Evolutionary conservation across 2,329 filamentous ascomycete genomes (phyloP).

Genomic region (Exserohilum turcica): DNA sequence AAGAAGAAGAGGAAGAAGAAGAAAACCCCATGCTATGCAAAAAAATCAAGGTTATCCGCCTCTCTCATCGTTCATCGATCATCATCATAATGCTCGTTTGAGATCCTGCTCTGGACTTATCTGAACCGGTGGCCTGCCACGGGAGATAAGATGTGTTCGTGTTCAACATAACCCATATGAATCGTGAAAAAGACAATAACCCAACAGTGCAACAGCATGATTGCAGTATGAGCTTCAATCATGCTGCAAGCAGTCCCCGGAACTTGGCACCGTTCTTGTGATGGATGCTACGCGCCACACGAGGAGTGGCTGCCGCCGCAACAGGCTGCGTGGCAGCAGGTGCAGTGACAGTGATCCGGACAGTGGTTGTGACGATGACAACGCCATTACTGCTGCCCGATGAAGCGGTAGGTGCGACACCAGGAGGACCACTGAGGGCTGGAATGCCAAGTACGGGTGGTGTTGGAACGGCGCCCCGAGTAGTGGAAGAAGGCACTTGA

Average conservation of each 20-base stretch:
- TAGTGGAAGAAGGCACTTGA: background rate
- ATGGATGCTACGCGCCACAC: constrained; percentile 8
- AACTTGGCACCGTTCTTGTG: constrained; percentile 34
- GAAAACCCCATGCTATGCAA: constrained; percentile 8
- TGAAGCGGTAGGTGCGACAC: constrained; percentile 13
- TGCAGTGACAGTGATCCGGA: constrained; percentile 26
- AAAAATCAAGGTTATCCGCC: background rate
- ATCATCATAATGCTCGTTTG: background rate
- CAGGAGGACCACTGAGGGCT: constrained; percentile 21
- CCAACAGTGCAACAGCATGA: background rate
- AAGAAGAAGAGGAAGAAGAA: background rate
- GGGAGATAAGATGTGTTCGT: background rate
- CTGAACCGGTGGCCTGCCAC: constrained; percentile 15
- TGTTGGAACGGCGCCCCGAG: constrained; percentile 1
- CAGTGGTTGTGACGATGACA: constrained; percentile 34
- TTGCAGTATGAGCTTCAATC: background rate
- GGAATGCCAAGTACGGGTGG: constrained; percentile 21
- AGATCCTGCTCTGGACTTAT: background rate
- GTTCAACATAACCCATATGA: background rate
- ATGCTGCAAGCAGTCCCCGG: constrained; percentile 18
- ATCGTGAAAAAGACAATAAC: constrained; percentile 1
- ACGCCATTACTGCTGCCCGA: constrained; percentile 13
- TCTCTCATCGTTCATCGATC: background rate
- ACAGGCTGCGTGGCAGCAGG: constrained; percentile 5
- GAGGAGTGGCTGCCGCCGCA: constrained; percentile 4